phyloP scores from a whole-genome alignment of 2,329 filamentous ascomycete genomes.

The Tothia fuscella region DNA sequence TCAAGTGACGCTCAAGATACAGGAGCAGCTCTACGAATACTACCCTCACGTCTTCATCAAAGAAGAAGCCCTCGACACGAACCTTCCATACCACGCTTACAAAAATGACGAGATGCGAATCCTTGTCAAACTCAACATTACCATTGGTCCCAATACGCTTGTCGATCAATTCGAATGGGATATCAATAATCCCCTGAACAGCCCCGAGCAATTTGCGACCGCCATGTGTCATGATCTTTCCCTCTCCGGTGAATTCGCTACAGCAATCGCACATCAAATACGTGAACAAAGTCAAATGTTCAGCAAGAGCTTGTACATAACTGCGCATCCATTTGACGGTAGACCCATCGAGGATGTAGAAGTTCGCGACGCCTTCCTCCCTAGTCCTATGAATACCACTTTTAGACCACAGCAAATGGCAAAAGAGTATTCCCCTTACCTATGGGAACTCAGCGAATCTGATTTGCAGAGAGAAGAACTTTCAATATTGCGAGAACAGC shows the following conservation, averaged over 20 bases:
- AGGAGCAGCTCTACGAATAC: constrained; percentile 84
- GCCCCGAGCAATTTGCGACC: constrained; percentile 83
- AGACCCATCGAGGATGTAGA: constrained; percentile 87
- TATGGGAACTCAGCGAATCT: constrained; percentile 86
- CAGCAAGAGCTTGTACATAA: constrained; percentile 81
- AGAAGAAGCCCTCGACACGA: constrained; percentile 80
- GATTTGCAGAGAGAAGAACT: constrained; percentile 85
- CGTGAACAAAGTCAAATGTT: constrained; percentile 93
- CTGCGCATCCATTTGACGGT: constrained; percentile 90
- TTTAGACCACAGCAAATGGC: constrained; percentile 87
- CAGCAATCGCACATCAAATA: constrained; percentile 94
- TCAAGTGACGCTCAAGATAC: constrained; percentile 62
- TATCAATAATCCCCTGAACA: constrained; percentile 89
- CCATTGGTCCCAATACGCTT: constrained; percentile 85
- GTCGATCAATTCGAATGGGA: constrained; percentile 99
- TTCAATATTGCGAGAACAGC: constrained; percentile 85
- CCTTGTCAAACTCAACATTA: constrained; percentile 91
- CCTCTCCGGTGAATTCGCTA: constrained; percentile 88
- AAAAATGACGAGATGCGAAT: constrained; percentile 99
- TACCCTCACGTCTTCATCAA: constrained; percentile 85
- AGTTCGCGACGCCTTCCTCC: constrained; percentile 71
- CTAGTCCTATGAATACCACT: constrained; percentile 67
- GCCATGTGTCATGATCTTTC: constrained; percentile 85
- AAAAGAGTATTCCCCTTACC: constrained; percentile 85
- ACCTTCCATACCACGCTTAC: constrained; percentile 83